A percentile compares a stretch with the other conserved stretches of the same genome.
Evolutionary conservation across 495 filamentous ascomycete species (phyloP).

Genomic region (Penicillium samsonianum): DNA sequence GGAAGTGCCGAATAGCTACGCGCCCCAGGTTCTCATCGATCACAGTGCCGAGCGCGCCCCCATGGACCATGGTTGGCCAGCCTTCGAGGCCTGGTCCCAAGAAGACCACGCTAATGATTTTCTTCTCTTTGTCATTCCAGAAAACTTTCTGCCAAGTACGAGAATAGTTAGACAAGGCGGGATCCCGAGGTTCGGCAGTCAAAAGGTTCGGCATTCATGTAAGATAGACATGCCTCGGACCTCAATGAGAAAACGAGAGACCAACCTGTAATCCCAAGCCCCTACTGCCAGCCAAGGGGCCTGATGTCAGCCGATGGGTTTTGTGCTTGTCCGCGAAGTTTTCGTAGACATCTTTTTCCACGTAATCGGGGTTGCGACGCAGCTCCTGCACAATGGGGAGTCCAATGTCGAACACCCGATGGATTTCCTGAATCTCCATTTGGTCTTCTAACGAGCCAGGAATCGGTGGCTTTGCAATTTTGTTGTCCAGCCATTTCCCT

Average conservation of each 20-base stretch:
- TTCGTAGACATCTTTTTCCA: constrained; percentile 57
- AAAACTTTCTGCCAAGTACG: constrained; percentile 44
- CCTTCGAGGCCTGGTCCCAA: constrained; percentile 65
- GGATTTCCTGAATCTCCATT: constrained; percentile 26
- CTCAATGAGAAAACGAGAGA: constrained; percentile 12
- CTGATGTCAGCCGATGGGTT: constrained; percentile 39
- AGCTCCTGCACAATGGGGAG: constrained; percentile 58
- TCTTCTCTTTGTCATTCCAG: constrained; percentile 51
- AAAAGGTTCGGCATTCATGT: constrained; percentile 1
- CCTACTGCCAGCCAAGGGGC: constrained; percentile 41
- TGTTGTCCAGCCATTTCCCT: constrained; percentile 33
- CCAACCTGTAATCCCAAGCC: constrained; percentile 48
- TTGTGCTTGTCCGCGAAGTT: constrained; percentile 44
- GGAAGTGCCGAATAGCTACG: constrained; percentile 42
- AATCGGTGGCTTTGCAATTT: constrained; percentile 29
- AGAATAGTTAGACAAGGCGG: constrained; percentile 28
- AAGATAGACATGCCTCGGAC: background rate
- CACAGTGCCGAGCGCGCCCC: constrained; percentile 69
- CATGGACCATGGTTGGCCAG: constrained; percentile 78
- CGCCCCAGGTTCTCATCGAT: constrained; percentile 63
- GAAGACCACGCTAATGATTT: constrained; percentile 57
- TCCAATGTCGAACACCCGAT: constrained; percentile 31
- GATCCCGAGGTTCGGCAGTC: constrained; percentile 26
- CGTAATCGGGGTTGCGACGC: constrained; percentile 53
- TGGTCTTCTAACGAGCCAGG: constrained; percentile 40